phyloP scores from a whole-genome alignment of 2,329 filamentous ascomycete species.

The Epichloe scottii region DNA sequence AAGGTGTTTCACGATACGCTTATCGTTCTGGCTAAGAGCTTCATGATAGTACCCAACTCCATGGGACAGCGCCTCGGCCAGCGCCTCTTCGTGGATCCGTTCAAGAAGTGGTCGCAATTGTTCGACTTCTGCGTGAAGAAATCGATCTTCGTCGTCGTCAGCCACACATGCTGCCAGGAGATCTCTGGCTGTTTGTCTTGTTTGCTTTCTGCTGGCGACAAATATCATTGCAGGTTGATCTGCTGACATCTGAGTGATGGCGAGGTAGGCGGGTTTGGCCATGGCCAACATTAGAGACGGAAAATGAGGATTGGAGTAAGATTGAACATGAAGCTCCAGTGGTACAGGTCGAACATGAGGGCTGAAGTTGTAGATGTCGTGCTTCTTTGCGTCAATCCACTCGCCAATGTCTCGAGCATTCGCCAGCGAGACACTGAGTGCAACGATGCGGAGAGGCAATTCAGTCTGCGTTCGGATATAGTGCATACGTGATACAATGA shows the following conservation, averaged over 20 bases:
- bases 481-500: constrained; percentile 95
- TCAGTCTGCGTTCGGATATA: constrained; percentile 86
- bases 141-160: constrained; percentile 86
- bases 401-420: constrained; percentile 92
- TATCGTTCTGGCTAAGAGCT: constrained; percentile 76
- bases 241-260: constrained; percentile 75
- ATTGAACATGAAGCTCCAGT: constrained; percentile 87
- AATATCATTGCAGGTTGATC: constrained; percentile 88
- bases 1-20: constrained; percentile 84
- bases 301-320: constrained; percentile 91
- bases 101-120: constrained; percentile 74
- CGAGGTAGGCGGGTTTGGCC: constrained; percentile 85
- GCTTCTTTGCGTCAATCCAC: constrained; percentile 96
- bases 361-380: constrained; percentile 98
- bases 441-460: constrained; percentile 73
- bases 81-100: constrained; percentile 70
- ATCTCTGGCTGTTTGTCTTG: constrained; percentile 74
- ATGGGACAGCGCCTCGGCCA: constrained; percentile 82
- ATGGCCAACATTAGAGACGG: constrained; percentile 97
- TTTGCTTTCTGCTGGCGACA: constrained; percentile 87
- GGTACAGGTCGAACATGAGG: constrained; percentile 81
- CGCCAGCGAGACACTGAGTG: constrained; percentile 79
- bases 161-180: constrained; percentile 76
- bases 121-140: constrained; percentile 72
- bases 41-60: constrained; percentile 97